A percentile compares a stretch with the other conserved stretches of the same genome.
These are phyloP conservation scores for Triticum dicoccoides DNA, from an alignment of 176 grass and related monocot genomes.

Conservation along the genomic window DNA sequence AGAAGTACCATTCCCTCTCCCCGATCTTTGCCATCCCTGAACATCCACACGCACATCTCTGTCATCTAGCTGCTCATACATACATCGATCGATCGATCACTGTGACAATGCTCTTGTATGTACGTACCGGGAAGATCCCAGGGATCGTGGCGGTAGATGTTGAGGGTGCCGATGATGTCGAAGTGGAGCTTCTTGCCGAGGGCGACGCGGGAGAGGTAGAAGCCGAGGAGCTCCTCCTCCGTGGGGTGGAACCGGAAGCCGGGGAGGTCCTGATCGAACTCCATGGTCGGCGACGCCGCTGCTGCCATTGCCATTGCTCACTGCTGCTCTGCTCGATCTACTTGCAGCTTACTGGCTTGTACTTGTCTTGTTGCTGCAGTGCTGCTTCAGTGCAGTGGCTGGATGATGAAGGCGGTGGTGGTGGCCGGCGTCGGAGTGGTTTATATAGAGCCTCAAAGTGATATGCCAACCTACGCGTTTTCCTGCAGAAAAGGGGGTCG, in stretches of 20 bases:
- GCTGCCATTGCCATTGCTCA: not conserved
- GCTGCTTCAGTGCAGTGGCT: not conserved
- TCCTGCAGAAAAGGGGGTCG: conserved; percentile 8
- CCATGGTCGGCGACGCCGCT: conserved; percentile 23
- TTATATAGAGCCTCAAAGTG: conserved; percentile 8
- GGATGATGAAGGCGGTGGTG: not conserved
- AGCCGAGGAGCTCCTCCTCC: conserved; percentile 84
- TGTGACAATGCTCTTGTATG: not conserved
- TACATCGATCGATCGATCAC: not conserved
- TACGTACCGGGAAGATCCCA: conserved; percentile 79
- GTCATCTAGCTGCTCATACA: not conserved
- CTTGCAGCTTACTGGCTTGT: not conserved
- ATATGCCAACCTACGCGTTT: conserved; percentile 30
- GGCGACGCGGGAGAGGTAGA: conserved; percentile 60
- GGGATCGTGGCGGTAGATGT: conserved; percentile 85
- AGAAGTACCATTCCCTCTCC: conserved; percentile 98
- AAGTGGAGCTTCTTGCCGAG: conserved; percentile 66
- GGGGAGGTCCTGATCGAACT: conserved; percentile 55
- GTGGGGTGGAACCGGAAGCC: conserved; percentile 94
- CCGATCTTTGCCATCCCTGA: conserved; percentile 75
- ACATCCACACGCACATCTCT: not conserved
- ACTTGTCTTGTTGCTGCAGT: not conserved
- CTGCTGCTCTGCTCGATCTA: not conserved
- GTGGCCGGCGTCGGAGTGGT: not conserved
- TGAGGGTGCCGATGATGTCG: conserved; percentile 79